Conservation (phyloP, 2,329 filamentous ascomycete species). For the Calonectria hongkongensis region DNA sequence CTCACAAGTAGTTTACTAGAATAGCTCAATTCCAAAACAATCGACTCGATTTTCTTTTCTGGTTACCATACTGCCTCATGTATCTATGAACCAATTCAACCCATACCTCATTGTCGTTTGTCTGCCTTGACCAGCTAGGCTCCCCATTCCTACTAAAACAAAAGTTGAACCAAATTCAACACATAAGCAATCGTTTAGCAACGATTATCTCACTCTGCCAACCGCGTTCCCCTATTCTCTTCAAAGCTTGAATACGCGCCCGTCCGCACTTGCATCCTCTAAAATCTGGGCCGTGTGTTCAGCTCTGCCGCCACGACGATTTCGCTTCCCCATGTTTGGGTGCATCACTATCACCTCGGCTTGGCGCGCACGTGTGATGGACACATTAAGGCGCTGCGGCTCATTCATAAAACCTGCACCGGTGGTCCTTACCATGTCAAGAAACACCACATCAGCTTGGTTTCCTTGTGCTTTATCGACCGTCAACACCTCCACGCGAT, state of each 20-base stretch:
- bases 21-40: neutral
- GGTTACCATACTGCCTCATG: neutral
- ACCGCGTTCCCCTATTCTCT: neutral
- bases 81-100: neutral
- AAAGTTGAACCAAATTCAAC: constrained; percentile 3
- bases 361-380: constrained; percentile 65
- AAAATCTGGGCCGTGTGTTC: constrained; percentile 56
- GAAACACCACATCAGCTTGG: constrained; percentile 68
- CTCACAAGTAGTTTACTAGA: neutral
- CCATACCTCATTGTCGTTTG: neutral
- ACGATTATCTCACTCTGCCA: neutral
- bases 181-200: neutral
- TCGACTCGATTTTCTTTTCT: neutral
- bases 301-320: constrained; percentile 39
- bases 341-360: constrained; percentile 69
- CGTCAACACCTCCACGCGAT: constrained; percentile 63
- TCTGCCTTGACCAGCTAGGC: neutral
- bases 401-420: constrained; percentile 65
- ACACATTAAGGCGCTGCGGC: constrained; percentile 66
- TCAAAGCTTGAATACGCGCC: constrained; percentile 49
- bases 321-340: constrained; percentile 56
- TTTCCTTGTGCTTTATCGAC: constrained; percentile 68
- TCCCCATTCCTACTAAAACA: neutral
- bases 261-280: constrained; percentile 55
- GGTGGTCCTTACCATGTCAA: constrained; percentile 67